Evolutionary conservation across 1,284 basidiomycete species (phyloP).

Genomic region (Athelia psychrophila): DNA sequence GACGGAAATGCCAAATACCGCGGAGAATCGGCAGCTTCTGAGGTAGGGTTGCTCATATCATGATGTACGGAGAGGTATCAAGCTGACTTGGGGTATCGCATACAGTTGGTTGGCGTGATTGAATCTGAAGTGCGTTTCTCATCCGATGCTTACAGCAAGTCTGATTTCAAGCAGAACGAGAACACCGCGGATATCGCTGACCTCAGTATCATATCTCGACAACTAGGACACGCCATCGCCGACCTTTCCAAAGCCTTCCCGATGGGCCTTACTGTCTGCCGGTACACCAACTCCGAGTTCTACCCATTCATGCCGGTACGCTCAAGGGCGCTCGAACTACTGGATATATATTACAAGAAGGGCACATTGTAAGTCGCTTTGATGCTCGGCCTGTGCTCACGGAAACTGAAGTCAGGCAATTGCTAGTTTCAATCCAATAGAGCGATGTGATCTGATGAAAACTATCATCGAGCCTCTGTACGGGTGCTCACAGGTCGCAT

Average conservation of each 20-base stretch:
- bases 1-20: constrained; percentile 46
- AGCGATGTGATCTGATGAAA: constrained; percentile 33
- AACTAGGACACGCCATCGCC: constrained; percentile 39
- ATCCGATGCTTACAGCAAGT: not conserved
- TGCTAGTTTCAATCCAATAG: constrained; percentile 40
- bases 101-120: constrained; percentile 32
- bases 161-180: not conserved
- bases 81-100: constrained; percentile 30
- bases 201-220: constrained; percentile 21
- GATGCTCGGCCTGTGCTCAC: not conserved
- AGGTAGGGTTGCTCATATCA: constrained; percentile 28
- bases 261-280: constrained; percentile 38
- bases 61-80: constrained; percentile 1
- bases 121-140: not conserved
- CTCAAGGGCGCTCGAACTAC: constrained; percentile 34
- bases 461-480: constrained; percentile 41
- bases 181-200: constrained; percentile 15
- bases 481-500: constrained; percentile 21
- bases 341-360: constrained; percentile 40
- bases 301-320: constrained; percentile 32
- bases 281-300: constrained; percentile 37
- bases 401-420: no score
- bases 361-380: constrained; percentile 44
- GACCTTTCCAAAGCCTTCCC: constrained; percentile 47
- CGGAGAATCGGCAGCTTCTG: constrained; percentile 41